These are phyloP conservation scores for Phytophthora lateralis DNA, from an alignment of 352 stramenopile genomes.

Conservation along the genomic window DNA sequence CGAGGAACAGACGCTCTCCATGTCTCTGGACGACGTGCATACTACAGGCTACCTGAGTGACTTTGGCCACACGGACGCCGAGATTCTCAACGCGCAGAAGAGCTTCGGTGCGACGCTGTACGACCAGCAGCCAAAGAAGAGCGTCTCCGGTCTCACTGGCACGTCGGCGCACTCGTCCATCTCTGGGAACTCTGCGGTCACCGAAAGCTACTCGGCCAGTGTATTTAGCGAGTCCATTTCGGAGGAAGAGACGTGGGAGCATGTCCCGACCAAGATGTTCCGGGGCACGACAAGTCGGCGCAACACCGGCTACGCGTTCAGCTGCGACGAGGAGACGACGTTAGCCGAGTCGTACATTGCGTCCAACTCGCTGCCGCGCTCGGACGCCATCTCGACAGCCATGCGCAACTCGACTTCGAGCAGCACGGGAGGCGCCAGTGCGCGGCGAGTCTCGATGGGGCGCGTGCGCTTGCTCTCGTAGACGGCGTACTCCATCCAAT, in stretches of 20 bases:
- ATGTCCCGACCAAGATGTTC: slow-evolving; percentile 44
- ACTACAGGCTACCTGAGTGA: slow-evolving; percentile 52
- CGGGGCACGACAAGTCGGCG: slow-evolving; percentile 41
- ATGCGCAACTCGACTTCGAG: slow-evolving; percentile 57
- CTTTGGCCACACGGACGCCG: slow-evolving; percentile 54
- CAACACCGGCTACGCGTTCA: slow-evolving; percentile 84
- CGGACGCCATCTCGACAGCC: slow-evolving; percentile 64
- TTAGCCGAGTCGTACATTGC: slow-evolving; percentile 85
- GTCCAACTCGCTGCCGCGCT: slow-evolving; percentile 74
- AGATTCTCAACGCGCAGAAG: slow-evolving; percentile 43
- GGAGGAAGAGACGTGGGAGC: slow-evolving; percentile 51
- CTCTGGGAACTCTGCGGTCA: slow-evolving; percentile 6
- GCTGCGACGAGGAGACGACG: slow-evolving; percentile 84
- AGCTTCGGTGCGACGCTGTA: slow-evolving; percentile 28
- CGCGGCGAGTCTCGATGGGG: slow-evolving; percentile 35
- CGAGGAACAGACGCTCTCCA: slow-evolving; percentile 77
- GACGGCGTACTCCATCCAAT: slow-evolving; percentile 7
- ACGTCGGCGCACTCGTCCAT: slow-evolving; percentile 32
- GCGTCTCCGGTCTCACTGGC: slow-evolving; percentile 2
- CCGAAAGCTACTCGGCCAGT: slow-evolving; percentile 65
- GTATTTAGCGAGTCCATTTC: slow-evolving; percentile 65
- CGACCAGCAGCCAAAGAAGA: slow-evolving; percentile 38
- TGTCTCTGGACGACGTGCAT: slow-evolving; percentile 79
- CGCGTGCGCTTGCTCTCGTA: slow-evolving; percentile 34
- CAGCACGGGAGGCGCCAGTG: slow-evolving; percentile 22